These are phyloP conservation scores for Articulospora tetracladia DNA, from an alignment of 495 filamentous ascomycete genomes.

Conservation along the genomic window DNA sequence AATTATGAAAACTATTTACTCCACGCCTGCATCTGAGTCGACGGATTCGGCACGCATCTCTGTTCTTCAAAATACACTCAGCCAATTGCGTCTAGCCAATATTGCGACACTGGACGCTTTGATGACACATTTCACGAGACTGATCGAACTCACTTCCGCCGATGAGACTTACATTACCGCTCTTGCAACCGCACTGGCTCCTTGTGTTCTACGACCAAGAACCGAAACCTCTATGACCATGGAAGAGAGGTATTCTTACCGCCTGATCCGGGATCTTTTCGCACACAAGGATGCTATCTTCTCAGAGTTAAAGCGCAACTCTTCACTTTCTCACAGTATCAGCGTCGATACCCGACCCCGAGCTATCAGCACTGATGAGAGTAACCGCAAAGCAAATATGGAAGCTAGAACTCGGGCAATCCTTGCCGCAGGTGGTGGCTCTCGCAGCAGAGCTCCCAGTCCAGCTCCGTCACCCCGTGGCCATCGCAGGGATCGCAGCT, in stretches of 20 bases:
- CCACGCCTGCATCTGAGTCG: constrained; percentile 68
- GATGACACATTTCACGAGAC: constrained; percentile 94
- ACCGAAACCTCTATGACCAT: constrained; percentile 85
- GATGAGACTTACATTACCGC: constrained; percentile 80
- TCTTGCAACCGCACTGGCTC: constrained; percentile 74
- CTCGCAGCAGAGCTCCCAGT: constrained; percentile 66
- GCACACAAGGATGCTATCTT: constrained; percentile 93
- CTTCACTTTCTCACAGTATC: constrained; percentile 53
- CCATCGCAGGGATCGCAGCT: constrained; percentile 75
- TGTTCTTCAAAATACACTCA: constrained; percentile 92
- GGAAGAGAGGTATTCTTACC: constrained; percentile 91
- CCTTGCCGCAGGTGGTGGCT: constrained; percentile 48
- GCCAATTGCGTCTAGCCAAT: constrained; percentile 91
- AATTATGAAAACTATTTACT: constrained; percentile 97
- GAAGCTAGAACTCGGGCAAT: constrained; percentile 87
- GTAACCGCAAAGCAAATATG: constrained; percentile 88
- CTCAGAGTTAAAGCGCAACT: constrained; percentile 90
- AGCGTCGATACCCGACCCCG: constrained; percentile 50
- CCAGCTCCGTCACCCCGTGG: constrained; percentile 60
- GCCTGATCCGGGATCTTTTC: constrained; percentile 89
- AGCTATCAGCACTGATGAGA: constrained; percentile 93
- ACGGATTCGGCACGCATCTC: constrained; percentile 71
- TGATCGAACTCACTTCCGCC: constrained; percentile 95
- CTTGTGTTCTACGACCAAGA: constrained; percentile 84
- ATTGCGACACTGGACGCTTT: constrained; percentile 97